phyloP scores from a whole-genome alignment of 345 rosid species.

The Brassica napus region DNA sequence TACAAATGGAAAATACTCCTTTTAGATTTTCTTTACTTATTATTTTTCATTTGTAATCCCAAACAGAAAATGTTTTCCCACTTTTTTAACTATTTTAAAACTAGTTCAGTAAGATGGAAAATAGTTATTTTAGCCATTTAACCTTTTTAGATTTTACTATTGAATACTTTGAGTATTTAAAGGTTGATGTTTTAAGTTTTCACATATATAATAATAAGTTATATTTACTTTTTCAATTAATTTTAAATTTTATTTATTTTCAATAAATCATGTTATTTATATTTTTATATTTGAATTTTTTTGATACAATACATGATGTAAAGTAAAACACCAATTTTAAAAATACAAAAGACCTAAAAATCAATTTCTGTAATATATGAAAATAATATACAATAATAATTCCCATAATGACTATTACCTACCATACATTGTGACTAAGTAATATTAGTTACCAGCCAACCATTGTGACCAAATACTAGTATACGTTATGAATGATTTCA shows the following conservation, averaged over 20 bases:
- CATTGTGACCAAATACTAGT: neutral
- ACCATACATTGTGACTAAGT: neutral
- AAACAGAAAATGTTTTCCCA: neutral
- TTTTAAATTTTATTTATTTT: neutral
- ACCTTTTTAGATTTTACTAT: neutral
- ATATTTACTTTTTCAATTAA: neutral
- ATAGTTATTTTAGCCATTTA: neutral
- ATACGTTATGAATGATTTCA: neutral
- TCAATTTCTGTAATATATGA: neutral
- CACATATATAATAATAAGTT: neutral
- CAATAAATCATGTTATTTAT: neutral
- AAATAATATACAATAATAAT: neutral
- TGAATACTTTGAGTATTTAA: neutral
- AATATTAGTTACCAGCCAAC: neutral
- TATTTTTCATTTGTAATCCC: neutral
- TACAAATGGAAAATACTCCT: neutral
- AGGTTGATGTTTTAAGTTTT: neutral
- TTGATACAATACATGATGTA: neutral
- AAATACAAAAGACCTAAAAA: neutral
- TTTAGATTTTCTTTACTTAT: neutral
- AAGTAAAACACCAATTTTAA: neutral
- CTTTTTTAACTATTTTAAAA: neutral
- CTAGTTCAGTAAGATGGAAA: neutral
- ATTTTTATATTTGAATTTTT: neutral
- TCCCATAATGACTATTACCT: neutral